phyloP scores from a whole-genome alignment of 1,284 basidiomycete genomes.

The Agaricales sp. region DNA sequence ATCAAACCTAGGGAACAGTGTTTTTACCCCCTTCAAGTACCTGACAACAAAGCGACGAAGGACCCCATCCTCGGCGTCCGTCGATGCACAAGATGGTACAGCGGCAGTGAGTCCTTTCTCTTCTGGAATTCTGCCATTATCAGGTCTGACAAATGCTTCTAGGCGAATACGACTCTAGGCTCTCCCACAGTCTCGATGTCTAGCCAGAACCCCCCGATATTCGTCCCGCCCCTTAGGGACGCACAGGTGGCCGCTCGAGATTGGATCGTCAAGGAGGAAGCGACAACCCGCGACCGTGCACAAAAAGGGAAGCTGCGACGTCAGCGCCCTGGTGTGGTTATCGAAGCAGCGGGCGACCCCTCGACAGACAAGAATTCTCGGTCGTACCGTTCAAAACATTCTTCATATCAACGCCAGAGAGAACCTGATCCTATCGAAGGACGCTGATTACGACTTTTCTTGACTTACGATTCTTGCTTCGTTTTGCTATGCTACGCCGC shows the following conservation, averaged over 20 bases:
- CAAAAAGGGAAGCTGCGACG: neutral
- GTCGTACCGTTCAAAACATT: neutral
- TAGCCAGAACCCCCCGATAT: neutral
- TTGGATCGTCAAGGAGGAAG: neutral
- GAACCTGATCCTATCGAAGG: neutral
- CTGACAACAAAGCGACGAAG: constrained; percentile 1
- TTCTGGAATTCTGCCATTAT: neutral
- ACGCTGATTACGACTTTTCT: neutral
- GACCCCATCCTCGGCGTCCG: neutral
- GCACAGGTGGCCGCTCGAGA: neutral
- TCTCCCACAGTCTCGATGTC: constrained; percentile 2
- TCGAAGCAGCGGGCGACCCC: constrained; percentile 1
- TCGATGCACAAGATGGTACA: constrained; percentile 2
- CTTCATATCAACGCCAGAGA: neutral
- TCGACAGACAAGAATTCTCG: constrained; percentile 1
- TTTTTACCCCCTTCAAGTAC: constrained; percentile 1
- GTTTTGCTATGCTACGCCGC: neutral
- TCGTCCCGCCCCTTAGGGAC: neutral
- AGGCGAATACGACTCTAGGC: constrained; percentile 1
- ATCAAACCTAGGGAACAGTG: neutral
- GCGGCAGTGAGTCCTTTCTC: neutral
- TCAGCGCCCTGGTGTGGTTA: neutral
- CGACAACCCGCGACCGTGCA: neutral
- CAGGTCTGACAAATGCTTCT: too few species aligned
- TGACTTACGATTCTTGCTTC: neutral